A percentile compares a stretch with the other conserved stretches of the same genome.
These are phyloP conservation scores for Stereocaulon alpinum DNA, from an alignment of 495 filamentous ascomycete genomes.

Conservation along the genomic window DNA sequence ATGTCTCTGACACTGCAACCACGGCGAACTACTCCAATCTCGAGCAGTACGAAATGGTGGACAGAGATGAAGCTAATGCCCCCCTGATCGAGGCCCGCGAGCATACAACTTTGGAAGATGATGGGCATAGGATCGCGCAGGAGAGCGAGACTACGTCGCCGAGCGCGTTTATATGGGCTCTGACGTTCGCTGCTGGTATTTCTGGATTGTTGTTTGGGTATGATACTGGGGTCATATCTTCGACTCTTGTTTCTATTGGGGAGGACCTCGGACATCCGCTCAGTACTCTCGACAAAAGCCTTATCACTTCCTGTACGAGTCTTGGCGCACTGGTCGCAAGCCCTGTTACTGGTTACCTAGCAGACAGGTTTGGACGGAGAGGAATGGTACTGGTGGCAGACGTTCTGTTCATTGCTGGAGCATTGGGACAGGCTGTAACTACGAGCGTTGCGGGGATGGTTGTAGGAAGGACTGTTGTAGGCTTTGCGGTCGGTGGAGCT, in stretches of 20 bases:
- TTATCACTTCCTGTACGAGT: conserved; percentile 75
- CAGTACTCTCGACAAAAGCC: conserved; percentile 66
- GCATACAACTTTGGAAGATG: background rate
- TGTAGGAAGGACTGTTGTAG: conserved; percentile 66
- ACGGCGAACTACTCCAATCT: background rate
- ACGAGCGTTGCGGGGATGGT: conserved; percentile 60
- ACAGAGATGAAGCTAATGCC: conserved; percentile 13
- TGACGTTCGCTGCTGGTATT: conserved; percentile 74
- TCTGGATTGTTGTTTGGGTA: conserved; percentile 85
- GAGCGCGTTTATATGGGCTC: conserved; percentile 52
- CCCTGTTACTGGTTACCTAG: conserved; percentile 64
- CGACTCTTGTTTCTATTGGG: conserved; percentile 70
- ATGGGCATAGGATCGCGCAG: background rate
- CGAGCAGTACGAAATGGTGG: conserved; percentile 15
- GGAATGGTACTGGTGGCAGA: conserved; percentile 72
- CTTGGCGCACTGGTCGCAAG: conserved; percentile 68
- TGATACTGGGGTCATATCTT: conserved; percentile 82
- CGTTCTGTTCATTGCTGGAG: conserved; percentile 63
- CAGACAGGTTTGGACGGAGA: conserved; percentile 65
- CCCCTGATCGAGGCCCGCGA: conserved; percentile 12
- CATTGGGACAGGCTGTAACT: conserved; percentile 58
- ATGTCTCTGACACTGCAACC: background rate
- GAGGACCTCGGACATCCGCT: conserved; percentile 61
- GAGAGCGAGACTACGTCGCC: conserved; percentile 4
- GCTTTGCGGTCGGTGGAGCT: conserved; percentile 70